Evolutionary conservation across 2,329 filamentous ascomycete genomes (phyloP).

Genomic region (Aspergillus cejpii): DNA sequence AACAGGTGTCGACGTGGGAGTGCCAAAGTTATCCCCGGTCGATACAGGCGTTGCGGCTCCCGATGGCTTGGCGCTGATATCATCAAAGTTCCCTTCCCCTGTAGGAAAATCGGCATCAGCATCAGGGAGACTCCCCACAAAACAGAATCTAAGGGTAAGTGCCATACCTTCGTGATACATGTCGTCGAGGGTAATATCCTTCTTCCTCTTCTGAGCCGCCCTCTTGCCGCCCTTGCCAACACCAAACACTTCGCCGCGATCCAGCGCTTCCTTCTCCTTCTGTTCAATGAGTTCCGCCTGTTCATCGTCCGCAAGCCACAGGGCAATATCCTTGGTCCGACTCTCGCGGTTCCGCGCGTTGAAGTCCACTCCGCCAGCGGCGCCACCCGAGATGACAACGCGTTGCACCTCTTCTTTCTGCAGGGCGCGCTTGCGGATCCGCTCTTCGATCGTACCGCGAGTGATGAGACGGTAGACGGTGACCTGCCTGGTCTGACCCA

Average conservation of each 20-base stretch:
- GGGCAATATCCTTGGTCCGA: conserved; percentile 92
- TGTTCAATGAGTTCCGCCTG: conserved; percentile 90
- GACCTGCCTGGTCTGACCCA: conserved; percentile 91
- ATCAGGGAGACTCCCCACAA: background rate
- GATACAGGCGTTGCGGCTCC: conserved; percentile 77
- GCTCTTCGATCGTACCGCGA: conserved; percentile 91
- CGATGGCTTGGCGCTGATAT: conserved; percentile 70
- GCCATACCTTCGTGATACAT: conserved; percentile 99
- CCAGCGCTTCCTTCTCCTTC: conserved; percentile 77
- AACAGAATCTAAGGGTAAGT: background rate
- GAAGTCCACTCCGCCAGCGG: conserved; percentile 82
- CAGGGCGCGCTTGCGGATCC: conserved; percentile 90
- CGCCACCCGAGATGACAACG: conserved; percentile 87
- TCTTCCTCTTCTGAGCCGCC: conserved; percentile 52
- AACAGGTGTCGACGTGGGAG: conserved; percentile 29
- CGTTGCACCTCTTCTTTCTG: conserved; percentile 99
- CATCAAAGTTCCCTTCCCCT: conserved; percentile 97
- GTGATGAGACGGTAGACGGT: conserved; percentile 98
- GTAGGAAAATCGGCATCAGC: conserved; percentile 13
- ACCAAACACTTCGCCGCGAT: conserved; percentile 58
- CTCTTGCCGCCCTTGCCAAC: conserved; percentile 57
- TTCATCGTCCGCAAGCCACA: conserved; percentile 98
- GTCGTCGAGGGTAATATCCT: conserved; percentile 70
- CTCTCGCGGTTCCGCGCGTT: conserved; percentile 88
- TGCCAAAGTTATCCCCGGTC: conserved; percentile 43